Evolutionary conservation across 2,329 filamentous ascomycete species (phyloP).

Genomic region (Aspergillus pseudoviridinutans): DNA sequence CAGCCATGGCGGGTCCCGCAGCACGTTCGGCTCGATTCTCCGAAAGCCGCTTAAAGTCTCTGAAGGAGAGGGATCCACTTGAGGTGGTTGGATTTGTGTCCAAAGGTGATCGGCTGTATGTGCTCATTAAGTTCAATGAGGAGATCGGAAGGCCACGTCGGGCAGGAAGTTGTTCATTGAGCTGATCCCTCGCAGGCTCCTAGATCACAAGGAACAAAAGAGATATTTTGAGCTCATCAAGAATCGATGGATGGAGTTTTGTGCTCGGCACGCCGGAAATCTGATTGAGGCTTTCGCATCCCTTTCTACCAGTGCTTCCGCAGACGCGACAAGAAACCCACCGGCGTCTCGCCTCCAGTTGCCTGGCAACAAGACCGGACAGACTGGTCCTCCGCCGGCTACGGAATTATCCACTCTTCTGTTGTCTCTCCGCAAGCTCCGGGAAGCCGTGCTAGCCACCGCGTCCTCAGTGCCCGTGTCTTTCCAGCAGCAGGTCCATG

Average conservation of each 20-base stretch:
- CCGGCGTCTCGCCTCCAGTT: constrained; percentile 27
- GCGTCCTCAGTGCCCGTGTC: constrained; percentile 67
- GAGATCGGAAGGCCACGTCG: not conserved
- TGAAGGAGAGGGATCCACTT: constrained; percentile 75
- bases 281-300: constrained; percentile 72
- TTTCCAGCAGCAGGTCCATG: constrained; percentile 84
- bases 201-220: constrained; percentile 75
- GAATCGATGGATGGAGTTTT: constrained; percentile 85
- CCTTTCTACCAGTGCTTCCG: constrained; percentile 44
- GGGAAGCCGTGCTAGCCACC: constrained; percentile 77
- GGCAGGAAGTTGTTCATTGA: constrained; percentile 3
- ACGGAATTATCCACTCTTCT: constrained; percentile 71
- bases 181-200: constrained; percentile 50
- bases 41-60: constrained; percentile 60
- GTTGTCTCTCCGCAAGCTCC: constrained; percentile 81
- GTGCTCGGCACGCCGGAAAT: constrained; percentile 68
- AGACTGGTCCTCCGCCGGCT: constrained; percentile 42
- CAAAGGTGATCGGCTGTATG: constrained; percentile 81
- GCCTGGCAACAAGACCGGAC: constrained; percentile 16
- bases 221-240: constrained; percentile 82
- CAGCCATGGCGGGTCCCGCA: constrained; percentile 18
- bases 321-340: constrained; percentile 38
- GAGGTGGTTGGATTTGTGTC: constrained; percentile 81
- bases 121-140: not conserved
- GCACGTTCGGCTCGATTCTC: constrained; percentile 18